These are phyloP conservation scores for Magnolia changhungtana DNA, from an alignment of 164 flowering plant genomes.

Conservation along the genomic window DNA sequence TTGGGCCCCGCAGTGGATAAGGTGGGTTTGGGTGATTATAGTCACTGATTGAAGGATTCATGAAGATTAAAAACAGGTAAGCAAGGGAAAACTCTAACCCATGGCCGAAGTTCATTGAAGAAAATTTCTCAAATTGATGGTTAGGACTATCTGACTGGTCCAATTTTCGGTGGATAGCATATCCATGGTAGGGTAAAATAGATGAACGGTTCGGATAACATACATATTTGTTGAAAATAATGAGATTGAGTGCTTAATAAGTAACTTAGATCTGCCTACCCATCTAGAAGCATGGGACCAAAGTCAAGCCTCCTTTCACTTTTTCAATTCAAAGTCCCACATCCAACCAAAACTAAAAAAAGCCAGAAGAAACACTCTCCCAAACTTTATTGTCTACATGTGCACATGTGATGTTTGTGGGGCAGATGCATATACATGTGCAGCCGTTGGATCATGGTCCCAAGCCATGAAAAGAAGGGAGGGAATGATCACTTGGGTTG, in stretches of 20 bases:
- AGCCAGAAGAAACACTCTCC: neutral
- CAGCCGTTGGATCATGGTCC: neutral
- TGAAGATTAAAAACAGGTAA: too few relatives aligned
- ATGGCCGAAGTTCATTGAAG: too few relatives aligned
- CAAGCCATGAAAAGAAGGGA: neutral
- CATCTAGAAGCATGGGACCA: neutral
- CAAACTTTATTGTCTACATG: neutral
- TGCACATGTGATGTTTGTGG: conserved; percentile 3
- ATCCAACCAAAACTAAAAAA: neutral
- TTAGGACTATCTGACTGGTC: neutral
- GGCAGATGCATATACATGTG: neutral
- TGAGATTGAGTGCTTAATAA: neutral
- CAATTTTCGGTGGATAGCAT: neutral
- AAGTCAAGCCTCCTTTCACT: neutral
- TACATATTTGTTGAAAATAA: too few relatives aligned
- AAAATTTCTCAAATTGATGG: neutral
- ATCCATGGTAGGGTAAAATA: neutral
- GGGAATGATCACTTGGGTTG: too few relatives aligned
- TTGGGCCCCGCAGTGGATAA: too few relatives aligned
- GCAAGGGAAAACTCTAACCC: too few relatives aligned
- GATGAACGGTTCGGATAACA: neutral
- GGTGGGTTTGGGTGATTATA: too few relatives aligned
- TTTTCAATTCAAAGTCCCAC: neutral
- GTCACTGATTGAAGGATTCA: too few relatives aligned
- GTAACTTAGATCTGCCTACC: neutral